A percentile compares a stretch with the other conserved stretches of the same genome.
Evolutionary conservation across 129 eudicot genomes (phyloP).

Genomic region (Solidago caesia): DNA sequence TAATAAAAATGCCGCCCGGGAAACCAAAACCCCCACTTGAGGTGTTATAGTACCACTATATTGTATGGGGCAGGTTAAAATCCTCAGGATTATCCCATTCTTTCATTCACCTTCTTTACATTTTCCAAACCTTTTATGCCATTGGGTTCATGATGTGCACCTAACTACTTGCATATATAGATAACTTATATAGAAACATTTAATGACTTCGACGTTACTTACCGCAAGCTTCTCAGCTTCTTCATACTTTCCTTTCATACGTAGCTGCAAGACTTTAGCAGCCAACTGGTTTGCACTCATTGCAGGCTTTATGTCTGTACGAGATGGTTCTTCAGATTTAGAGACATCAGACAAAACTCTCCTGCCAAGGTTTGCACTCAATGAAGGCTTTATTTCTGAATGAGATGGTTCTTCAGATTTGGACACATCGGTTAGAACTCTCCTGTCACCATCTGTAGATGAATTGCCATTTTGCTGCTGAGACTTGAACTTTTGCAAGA

Average conservation of each 20-base stretch:
- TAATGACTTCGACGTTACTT: background rate
- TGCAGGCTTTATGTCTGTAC: conserved; percentile 36
- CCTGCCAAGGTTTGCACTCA: conserved; percentile 30
- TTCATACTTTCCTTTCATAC: conserved; percentile 89
- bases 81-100: too few relatives aligned
- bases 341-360: conserved; percentile 25
- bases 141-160: background rate
- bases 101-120: too few relatives aligned
- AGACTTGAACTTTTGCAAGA: conserved; percentile 44
- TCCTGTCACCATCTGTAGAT: conserved; percentile 13
- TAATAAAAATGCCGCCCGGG: background rate
- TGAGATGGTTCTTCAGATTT: conserved; percentile 25
- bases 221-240: conserved; percentile 89
- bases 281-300: conserved; percentile 89
- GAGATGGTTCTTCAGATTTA: conserved; percentile 26
- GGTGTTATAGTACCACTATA: too few relatives aligned
- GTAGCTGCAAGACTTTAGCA: conserved; percentile 86
- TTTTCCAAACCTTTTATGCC: too few relatives aligned
- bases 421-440: conserved; percentile 26
- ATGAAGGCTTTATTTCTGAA: conserved; percentile 36
- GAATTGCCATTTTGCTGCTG: conserved; percentile 30
- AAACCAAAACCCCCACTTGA: background rate
- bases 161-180: conserved; percentile 19
- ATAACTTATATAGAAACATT: background rate
- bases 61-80: too few relatives aligned